Evolutionary conservation across 1,139 yeast species (phyloP).

Genomic region (Insectozyma bohioensis): DNA sequence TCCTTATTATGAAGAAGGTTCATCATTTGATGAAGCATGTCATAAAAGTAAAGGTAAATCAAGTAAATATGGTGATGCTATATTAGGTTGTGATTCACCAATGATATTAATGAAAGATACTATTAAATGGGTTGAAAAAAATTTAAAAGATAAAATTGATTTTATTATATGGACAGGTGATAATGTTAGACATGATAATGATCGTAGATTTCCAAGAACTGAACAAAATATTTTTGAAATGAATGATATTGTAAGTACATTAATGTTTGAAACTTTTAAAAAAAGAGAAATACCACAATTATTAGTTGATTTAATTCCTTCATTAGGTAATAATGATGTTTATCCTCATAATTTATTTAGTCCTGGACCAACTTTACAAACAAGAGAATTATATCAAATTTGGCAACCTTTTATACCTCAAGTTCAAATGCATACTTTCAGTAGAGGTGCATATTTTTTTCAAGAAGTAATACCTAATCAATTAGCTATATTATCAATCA

Average conservation of each 20-base stretch:
- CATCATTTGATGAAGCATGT: conserved; percentile 51
- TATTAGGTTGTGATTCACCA: conserved; percentile 74
- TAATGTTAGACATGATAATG: conserved; percentile 83
- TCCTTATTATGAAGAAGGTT: conserved; percentile 58
- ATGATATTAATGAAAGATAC: conserved; percentile 60
- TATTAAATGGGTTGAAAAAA: conserved; percentile 60
- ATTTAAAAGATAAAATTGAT: conserved; percentile 73
- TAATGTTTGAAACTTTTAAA: conserved; percentile 50
- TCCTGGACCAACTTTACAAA: conserved; percentile 82
- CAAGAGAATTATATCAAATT: conserved; percentile 68
- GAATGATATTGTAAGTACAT: conserved; percentile 59
- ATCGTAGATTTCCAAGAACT: conserved; percentile 68
- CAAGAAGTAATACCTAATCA: conserved; percentile 75
- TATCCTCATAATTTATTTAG: conserved; percentile 85
- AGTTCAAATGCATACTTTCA: conserved; percentile 72
- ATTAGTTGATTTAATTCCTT: conserved; percentile 57
- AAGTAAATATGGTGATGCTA: conserved; percentile 72
- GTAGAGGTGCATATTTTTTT: conserved; percentile 71
- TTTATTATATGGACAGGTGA: conserved; percentile 92
- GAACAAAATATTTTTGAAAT: conserved; percentile 67
- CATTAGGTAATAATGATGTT: conserved; percentile 84
- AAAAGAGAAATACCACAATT: conserved; percentile 43
- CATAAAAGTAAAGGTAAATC: conserved; percentile 58
- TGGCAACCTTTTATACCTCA: conserved; percentile 79
- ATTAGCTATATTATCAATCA: conserved; percentile 74